Base-by-base conservation (phyloP, 306 rosid genomes). In the Carpinus viminea region DNA sequence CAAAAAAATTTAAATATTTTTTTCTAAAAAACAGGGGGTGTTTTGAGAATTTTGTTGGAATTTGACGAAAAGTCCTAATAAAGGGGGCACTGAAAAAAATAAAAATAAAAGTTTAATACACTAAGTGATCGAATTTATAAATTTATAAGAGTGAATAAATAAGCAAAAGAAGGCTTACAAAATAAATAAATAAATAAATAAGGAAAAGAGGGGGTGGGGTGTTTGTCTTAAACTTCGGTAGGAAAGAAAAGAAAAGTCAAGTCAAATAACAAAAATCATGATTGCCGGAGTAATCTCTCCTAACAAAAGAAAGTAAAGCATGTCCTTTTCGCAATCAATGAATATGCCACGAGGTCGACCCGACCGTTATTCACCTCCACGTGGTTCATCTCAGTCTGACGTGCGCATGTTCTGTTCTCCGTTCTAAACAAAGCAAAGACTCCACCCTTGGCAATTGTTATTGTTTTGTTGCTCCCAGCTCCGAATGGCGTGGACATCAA, bases 301-400 rank as follows among this genome's bases (percentile, higher is more conserved):
- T 66, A 2, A 52, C 21, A 68, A 28, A 56, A 47, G 52, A 83
- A 66, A 51, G 57, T 5, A 73, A 36, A 28, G 51, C 66, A 60
- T 81, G 82, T 76, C 78, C 36, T 6, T 72, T 68, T 47, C 74
- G 70, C 24, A 59, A 57, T 74, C 52, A 70, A 83, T n/a, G 85
- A 81, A 72, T 77, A 77, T 86, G 83, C 86, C 86, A 77, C 76
- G 31, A 79, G 20, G 38, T 64, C 64, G 43, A 2, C 28, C 41
- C 2, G 36, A 46, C 20, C 38, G 36, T 47, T 59, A 57, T 13
- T 50, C 31, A 4, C 1, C 36, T 75, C 79, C 77, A 78, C 93
- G 88, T 83, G 85, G 82, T 18, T 6, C 38, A 8, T 8, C 21
- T 21, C 45, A 17, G 50, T 70, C 50, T 6, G n/a, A 46, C 52